Base-by-base conservation (phyloP, 345 rosid genomes). In the Balakata baccata region DNA sequence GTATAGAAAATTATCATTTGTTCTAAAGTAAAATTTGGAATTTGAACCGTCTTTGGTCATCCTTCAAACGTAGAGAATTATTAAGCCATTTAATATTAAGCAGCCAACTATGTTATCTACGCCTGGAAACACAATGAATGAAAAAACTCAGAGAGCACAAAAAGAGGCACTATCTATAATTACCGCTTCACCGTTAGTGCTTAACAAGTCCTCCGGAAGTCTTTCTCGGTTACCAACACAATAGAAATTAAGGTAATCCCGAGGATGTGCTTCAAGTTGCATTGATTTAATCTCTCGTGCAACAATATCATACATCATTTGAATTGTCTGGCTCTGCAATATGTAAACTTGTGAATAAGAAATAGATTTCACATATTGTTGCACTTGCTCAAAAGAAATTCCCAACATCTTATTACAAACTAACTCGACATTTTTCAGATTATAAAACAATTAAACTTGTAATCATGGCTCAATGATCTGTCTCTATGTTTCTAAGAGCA, bases 161-260 rank as follows among this genome's bases (percentile, higher is more conserved):
- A 61, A 57, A 11, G 45, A 51, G 41, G 53, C 6, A 57, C 20
- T 71, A 75, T 29, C 64, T 49, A 38, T 49, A 38, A 29, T 60
- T 87, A 91, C 98, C 98, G 1, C 50, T 64, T 46, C 83, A 75
- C 82, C 86, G 56, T 69, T 73, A 39, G 77, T 51, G 66, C 6
- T 64, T 39, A 80, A 68, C 60, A 56, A 16, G 25, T 79, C 81
- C 20, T 56, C 66, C 7, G 88, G 79, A 65, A 46, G 59, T 73
- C 76, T 57, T 80, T 93, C 98, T 69, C 90, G 81, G 11, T 90
- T 93, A 72, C 97, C 98, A 70, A 94, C 81, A 75, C 97, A 94
- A 80, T 86, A 94, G 84, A 95, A 95, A 90, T 93, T 95, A 49
- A 95, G 97, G 88, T 90, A 95, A 69, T 95, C 96, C 63, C 73